Conservation (phyloP, 257 asterid species). For the Galeopsis tetrahit region DNA sequence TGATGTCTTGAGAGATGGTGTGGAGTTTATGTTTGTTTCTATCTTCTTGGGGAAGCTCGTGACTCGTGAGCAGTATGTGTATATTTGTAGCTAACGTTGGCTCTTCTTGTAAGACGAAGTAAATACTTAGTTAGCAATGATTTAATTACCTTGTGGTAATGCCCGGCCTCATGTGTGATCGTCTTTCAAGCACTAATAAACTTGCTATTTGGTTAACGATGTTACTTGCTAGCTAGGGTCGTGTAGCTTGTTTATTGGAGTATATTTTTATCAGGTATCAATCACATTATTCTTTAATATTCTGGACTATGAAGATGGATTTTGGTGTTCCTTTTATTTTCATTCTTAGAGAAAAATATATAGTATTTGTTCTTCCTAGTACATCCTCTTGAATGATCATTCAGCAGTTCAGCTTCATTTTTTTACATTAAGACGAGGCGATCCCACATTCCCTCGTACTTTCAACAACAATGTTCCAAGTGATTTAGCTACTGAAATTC, state of each 20-base stretch:
- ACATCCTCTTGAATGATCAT: neutral
- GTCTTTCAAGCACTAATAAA: neutral
- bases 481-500: neutral
- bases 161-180: neutral
- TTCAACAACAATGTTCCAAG: neutral
- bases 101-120: conserved; percentile 13
- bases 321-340: neutral
- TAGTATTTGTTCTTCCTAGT: neutral
- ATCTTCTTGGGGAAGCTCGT: neutral
- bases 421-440: no score
- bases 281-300: neutral
- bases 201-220: neutral
- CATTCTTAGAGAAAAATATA: neutral
- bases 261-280: conserved; percentile 3
- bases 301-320: conserved; percentile 2
- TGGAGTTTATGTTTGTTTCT: neutral
- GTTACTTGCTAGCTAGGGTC: neutral
- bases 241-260: neutral
- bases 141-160: neutral
- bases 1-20: conserved; percentile 7
- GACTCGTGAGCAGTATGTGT: neutral
- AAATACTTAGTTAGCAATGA: neutral
- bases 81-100: conserved; percentile 18
- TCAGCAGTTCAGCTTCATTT: neutral
- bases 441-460: neutral